Base-by-base conservation (phyloP, 805 yeast species). In the Spencermartinsiella europaea region DNA sequence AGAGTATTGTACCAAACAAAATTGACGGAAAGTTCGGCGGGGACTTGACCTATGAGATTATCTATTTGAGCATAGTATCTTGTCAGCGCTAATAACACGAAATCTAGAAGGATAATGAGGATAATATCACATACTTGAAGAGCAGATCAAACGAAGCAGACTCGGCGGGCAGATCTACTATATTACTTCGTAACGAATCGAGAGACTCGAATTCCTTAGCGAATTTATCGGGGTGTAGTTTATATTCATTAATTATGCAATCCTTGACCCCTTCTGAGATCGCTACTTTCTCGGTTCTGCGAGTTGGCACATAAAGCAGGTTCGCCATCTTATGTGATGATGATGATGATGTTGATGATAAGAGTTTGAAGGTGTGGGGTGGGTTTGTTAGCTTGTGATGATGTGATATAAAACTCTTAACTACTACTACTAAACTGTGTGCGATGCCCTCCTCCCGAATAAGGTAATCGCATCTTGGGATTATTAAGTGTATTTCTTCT, bases 1-100 rank as follows among this genome's bases (percentile, higher is more conserved):
- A 85, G 64, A 0, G 87, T 77, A 19, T 82, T 81, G 58, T 68
- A 77, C 98, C 97, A 91, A 0, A 78, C 71, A 53, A 87, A 83
- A 34, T 71, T 74, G 5, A 78, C 65, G 5, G 52, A 47, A 22
- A 53, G 68, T 51, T 82, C 83, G 22, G 70, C 70, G 0, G 93
- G 88, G 49, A 90, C 83, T 58, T 83, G 85, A 40, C 63, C 21
- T 3, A 41, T 39, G 21, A 58, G 36, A 17, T 38, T 41, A 3
- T 38, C 33, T 15, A 60, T 16, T 34, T 58, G 52, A 1, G 47
- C 50, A 31, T 51, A 56, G 46, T 60, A 60, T 20, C 38, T 66
- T 21, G 25, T 45, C 8, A 35, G 35, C n/a, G n/a, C n/a, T n/a
- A n/a, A n/a, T n/a, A n/a, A n/a, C n/a, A n/a, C n/a, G n/a, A n/a